Evolutionary conservation across 345 rosid genomes (phyloP).

Genomic region (Microthlaspi erraticum): DNA sequence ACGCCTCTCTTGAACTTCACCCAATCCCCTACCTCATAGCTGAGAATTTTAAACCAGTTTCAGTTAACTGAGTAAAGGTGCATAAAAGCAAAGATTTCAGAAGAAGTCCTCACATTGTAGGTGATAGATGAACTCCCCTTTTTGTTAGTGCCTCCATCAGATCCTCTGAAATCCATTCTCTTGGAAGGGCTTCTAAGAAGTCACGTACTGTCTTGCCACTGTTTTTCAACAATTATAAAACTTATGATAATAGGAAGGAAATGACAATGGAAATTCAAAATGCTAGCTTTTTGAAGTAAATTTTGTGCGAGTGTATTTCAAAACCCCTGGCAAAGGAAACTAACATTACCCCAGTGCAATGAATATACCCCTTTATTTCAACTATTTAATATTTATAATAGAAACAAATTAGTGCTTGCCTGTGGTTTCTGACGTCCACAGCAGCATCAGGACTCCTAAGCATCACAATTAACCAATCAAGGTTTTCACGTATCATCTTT

Average conservation of each 20-base stretch:
- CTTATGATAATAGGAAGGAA: slow-evolving; percentile 25
- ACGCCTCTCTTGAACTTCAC: slow-evolving; percentile 87
- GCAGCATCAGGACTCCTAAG: slow-evolving; percentile 81
- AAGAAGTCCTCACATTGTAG: slow-evolving; percentile 71
- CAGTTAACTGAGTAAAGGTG: slow-evolving; percentile 14
- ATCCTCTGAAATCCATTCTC: slow-evolving; percentile 99
- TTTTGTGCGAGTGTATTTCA: background rate
- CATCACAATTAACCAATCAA: slow-evolving; percentile 92
- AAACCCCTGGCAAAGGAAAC: slow-evolving; percentile 29
- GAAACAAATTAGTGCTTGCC: slow-evolving; percentile 55
- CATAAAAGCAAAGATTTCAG: slow-evolving; percentile 29
- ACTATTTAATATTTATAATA: slow-evolving; percentile 6
- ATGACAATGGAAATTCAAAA: slow-evolving; percentile 14
- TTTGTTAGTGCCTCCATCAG: slow-evolving; percentile 81
- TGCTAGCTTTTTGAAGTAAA: slow-evolving; percentile 1
- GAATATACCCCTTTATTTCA: slow-evolving; percentile 8
- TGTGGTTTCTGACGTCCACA: slow-evolving; percentile 86
- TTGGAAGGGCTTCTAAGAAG: slow-evolving; percentile 90
- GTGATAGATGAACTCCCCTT: slow-evolving; percentile 85
- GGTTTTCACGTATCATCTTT: slow-evolving; percentile 98
- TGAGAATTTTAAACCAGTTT: slow-evolving; percentile 41
- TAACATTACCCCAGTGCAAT: background rate
- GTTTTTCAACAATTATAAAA: slow-evolving; percentile 40
- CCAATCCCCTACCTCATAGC: slow-evolving; percentile 97
- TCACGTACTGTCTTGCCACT: slow-evolving; percentile 95